A percentile compares a stretch with the other conserved stretches of the same genome.
Conservation (phyloP, 495 filamentous ascomycete genomes). For the Penicillium subrubescens region DNA sequence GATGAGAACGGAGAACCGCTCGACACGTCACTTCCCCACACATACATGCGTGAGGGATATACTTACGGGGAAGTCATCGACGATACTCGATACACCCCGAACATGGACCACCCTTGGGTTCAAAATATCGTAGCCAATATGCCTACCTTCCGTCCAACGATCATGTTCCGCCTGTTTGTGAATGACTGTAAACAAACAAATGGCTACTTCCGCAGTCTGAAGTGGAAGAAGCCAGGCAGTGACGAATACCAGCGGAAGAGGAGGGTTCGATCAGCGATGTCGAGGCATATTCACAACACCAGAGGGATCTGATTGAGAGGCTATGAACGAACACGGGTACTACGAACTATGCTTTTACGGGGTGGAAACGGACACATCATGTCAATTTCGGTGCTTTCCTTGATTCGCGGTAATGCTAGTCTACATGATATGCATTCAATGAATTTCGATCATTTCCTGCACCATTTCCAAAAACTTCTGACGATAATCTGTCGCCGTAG, state of each 20-base stretch:
- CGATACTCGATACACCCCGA: neutral
- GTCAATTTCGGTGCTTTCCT: neutral
- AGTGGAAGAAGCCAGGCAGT: neutral
- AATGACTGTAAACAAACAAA: neutral
- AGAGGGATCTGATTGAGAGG: neutral
- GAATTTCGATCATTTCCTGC: conserved; percentile 53
- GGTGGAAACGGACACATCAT: neutral
- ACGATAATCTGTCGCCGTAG: conserved; percentile 65
- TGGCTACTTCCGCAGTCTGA: neutral
- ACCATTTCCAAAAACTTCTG: conserved; percentile 66
- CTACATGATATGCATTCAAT: conserved; percentile 4
- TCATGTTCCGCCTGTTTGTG: neutral
- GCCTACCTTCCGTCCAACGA: neutral
- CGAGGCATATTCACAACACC: neutral
- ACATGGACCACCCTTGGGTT: neutral
- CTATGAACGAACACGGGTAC: neutral
- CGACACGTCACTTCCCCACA: neutral
- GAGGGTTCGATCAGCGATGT: neutral
- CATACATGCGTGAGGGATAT: neutral
- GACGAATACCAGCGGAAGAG: neutral
- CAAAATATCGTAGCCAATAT: neutral
- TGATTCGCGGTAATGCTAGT: neutral
- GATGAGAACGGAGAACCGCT: neutral
- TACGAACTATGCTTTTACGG: neutral
- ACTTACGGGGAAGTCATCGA: neutral